Evolutionary conservation across 2,329 filamentous ascomycete species (phyloP), one percentile per base, ranked within the genome.

Genomic region (Diaporthe sp.): DNA sequence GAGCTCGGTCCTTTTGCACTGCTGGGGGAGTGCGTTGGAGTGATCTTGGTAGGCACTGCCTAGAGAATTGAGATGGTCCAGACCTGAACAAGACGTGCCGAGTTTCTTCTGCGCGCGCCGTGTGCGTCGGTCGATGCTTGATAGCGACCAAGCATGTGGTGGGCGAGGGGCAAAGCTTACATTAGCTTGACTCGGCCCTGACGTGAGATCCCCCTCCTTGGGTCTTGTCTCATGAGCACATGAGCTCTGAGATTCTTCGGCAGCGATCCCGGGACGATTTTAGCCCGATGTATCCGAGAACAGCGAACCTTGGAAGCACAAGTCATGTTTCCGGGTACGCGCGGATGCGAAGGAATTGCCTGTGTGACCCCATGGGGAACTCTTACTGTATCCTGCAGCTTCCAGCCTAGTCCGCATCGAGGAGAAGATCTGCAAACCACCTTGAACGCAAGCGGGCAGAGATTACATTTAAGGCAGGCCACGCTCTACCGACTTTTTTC

Each of bases 341-440:
- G 42, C 62, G 44, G 62, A 19, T 55, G 46, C 17, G 49, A 70
- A 53, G n/a, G 49, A 42, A 55, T 15, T 42, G 31, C 19, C 65
- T 70, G 65, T 39, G 65, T 42, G n/a, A 70, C 65, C 65, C 65
- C 65, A 28, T 70, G 65, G 65, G 65, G 65, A 42, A 55, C 65
- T 39, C 34, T 55, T 42, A 22, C 42, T 65, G 60, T 46, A 28
- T 19, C 46, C 65, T 68, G 62, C 62, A 68, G 65, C 65, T 28
- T 51, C 39, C 46, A 37, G 25, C 46, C 65, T 70, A 70, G 34
- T 5, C 31, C 49, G 31, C 34, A 31, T 55, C 31, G 65, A 34
- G 65, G 8, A 70, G 34, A 55, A 13, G 65, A 70, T 55, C 65
- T 39, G 65, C 65, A 28, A 12, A 28, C 12, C 49, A 39, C 65